Evolutionary conservation across 2,329 filamentous ascomycete species (phyloP), one percentile per base, ranked within the genome.

Genomic region (Fusarium austroafricanum): DNA sequence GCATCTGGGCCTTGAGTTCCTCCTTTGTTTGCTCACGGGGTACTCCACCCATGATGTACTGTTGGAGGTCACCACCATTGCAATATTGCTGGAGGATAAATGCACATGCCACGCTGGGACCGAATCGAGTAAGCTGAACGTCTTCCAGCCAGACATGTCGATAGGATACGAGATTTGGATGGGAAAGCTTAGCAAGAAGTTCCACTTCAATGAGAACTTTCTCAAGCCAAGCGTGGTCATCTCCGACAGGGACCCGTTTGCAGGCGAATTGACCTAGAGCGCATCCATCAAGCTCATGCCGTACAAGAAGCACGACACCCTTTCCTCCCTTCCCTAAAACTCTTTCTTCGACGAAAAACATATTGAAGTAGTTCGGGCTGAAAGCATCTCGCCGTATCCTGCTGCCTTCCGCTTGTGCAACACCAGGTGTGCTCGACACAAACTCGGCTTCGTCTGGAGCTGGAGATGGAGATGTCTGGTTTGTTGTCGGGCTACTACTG

Each of bases 61-160:
- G 89, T 61, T 97, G 90, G 18, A 99, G 84, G 75, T 99, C 96
- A 17, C 96, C 96, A 2, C 90, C 86, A 76, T 99, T 98, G 81
- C 96, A 99, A 74, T 97, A 99, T 75, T 99, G 94, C 76, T 99
- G 96, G 10, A 99, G 85, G 58, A 99, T 99, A 77, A 97, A 99
- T 6, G 95, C 94, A 74, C 95, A 98, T 12, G 94, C 94, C 2
- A 99, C 94, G 55, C 89, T 93, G 1, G 96, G 96, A 0, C 94
- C 92, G 77, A 99, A 99, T 3, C 88, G 90, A 66, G 87, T 95
- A 52, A 97, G 87, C 70, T 91, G 88, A 53, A 91, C 90, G 77
- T 97, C 92, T 78, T 99, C 95, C 17, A 99, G 85, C 96, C 96
- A 99, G 31, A 97, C 96, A 79, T 98, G 96, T 9, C 95, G 91